A percentile compares a stretch with the other conserved stretches of the same genome.
phyloP scores from a whole-genome alignment of 2,329 filamentous ascomycete genomes.

The Phialophora expanda region DNA sequence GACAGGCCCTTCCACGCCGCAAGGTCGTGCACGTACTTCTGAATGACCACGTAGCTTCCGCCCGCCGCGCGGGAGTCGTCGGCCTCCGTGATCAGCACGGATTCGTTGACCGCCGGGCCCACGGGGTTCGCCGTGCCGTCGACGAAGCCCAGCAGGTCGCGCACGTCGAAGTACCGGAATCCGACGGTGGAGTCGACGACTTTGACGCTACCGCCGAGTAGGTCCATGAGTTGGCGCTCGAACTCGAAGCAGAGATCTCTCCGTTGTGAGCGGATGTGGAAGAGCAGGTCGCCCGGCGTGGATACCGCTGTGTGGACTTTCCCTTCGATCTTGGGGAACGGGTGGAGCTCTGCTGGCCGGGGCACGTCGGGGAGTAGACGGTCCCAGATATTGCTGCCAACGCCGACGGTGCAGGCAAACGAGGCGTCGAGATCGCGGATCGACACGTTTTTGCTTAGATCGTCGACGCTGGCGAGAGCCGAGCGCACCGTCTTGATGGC shows the following conservation, averaged over 20 bases:
- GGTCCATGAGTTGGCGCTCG: slow-evolving; percentile 60
- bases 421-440: slow-evolving; percentile 55
- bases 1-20: slow-evolving; percentile 54
- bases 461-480: slow-evolving; percentile 52
- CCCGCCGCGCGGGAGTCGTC: slow-evolving; percentile 49
- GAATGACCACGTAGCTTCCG: slow-evolving; percentile 64
- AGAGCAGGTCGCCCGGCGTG: slow-evolving; percentile 63
- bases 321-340: slow-evolving; percentile 52
- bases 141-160: slow-evolving; percentile 65
- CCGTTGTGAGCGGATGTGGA: slow-evolving; percentile 64
- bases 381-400: slow-evolving; percentile 61
- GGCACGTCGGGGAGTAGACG: slow-evolving; percentile 49
- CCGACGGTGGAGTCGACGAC: slow-evolving; percentile 61
- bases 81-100: slow-evolving; percentile 53
- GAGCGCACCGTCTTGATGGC: slow-evolving; percentile 53
- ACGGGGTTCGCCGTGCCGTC: slow-evolving; percentile 66
- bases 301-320: slow-evolving; percentile 58
- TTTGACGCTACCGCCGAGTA: slow-evolving; percentile 54
- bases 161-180: slow-evolving; percentile 65
- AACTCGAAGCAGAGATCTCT: slow-evolving; percentile 65
- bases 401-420: slow-evolving; percentile 61
- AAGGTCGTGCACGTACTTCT: slow-evolving; percentile 64
- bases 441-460: slow-evolving; percentile 59
- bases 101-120: slow-evolving; percentile 50
- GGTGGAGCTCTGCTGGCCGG: slow-evolving; percentile 59